Base-by-base conservation (phyloP, 352 stramenopile species). In the Globisporangium uncinulatum region DNA sequence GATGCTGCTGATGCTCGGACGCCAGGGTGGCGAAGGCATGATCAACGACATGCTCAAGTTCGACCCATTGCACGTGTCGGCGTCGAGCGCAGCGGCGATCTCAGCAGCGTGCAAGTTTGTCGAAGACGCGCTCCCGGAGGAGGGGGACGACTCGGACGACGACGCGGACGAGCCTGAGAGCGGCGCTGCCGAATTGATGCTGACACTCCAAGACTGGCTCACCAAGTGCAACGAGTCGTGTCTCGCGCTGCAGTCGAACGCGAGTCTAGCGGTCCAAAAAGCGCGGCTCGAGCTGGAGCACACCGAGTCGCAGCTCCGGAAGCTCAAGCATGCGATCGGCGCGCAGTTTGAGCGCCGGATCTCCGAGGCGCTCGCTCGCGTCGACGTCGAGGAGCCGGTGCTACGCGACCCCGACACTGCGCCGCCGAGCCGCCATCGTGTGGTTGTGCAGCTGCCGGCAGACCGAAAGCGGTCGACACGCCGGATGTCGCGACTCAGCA, bases 141-240 rank as follows among this genome's bases (percentile, higher is more conserved):
- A 13, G 34, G 5, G 52, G 45, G 57, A 62, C 48, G 51, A 48
- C 21, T 53, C 66, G 37, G 54, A 62, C 6, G 48, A 65, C 20
- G 34, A 48, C 7, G 37, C 21, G 9, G 51, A 56, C 17, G 56
- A 45, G 6, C 21, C 54, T 13, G 41, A 56, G 10, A 49, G 46
- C 24, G 55, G 54, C 29, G 32, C 48, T 0, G 20, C 50, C 8
- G 67, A 77, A 31, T 68, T 63, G 9, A 57, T 83, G n/a, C 41
- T 76, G n/a, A 80, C 74, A 9, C 66, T 88, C 24, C 67, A 86
- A 31, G 72, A 83, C 15, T 89, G 78, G 78, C 59, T 86, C 0
- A 34, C 58, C 4, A 86, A 89, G 49, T 89, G 75, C 54, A 65
- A 77, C 56, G 76, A 83, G 56, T 74, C 61, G 52, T 89, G 72